Base-by-base conservation (phyloP, 164 flowering plant species). In the Aristolochia fimbriata region DNA sequence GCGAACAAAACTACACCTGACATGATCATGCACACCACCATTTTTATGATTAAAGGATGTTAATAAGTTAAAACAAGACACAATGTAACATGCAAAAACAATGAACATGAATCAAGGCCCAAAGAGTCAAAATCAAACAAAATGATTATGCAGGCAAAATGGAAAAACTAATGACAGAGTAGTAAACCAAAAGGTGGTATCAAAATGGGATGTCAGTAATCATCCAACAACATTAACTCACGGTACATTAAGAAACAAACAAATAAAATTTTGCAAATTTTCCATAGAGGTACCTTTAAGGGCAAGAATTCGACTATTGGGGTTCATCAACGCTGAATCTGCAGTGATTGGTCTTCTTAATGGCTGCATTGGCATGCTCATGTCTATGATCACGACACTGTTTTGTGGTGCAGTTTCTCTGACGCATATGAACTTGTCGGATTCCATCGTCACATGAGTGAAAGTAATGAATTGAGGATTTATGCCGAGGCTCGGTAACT, bases 281-380 rank as follows among this genome's bases (percentile, higher is more conserved):
- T 37, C 9, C 43, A 58, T 31, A 31, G 5, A 41, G 43, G 30
- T 51, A 94, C 99, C 99, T 87, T 94, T 94, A 47, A 94, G 74
- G 25, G 99, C 99, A 60, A 94, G 88, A 50, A 94, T 91, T 72
- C 89, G 83, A 20, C 90, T 63, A 73, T 87, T 87, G 1, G 99
- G 99, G 66, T 94, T 91, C 99, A 94, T 94, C 61, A 94, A 78
- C 4, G 99, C 99, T 0, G 99, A 94, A 55, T 94, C 99, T 6
- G 99, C 99, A 19, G 97, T 94, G 30, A 94, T 94, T 3, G 99
- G 99, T 72, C 99, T 76, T 68, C 99, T 83, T 74, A 94, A 69
- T 2, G 99, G 99, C 73, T 94, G 99, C 72, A 67, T 87, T 15
- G 99, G 99, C 96, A 91, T 83, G 62, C 60, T 91, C 99, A 94